Base-by-base conservation (phyloP, 495 filamentous ascomycete genomes). In the Pyrenopolyporus hunteri region DNA sequence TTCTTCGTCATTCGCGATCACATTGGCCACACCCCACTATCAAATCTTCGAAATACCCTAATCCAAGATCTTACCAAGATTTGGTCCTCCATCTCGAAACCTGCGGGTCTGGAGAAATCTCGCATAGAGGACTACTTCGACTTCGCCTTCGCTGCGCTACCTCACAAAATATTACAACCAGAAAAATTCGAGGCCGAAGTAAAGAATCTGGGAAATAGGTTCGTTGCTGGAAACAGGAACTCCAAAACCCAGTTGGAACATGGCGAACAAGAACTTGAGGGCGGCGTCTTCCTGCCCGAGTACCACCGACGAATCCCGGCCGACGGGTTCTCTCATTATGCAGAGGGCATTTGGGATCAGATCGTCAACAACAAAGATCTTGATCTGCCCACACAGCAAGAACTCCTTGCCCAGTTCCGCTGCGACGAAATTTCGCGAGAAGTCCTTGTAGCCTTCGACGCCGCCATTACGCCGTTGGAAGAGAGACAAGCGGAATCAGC, bases 1-100 rank as follows among this genome's bases (percentile, higher is more conserved):
- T 97, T 98, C 80, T 98, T 98, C 75, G 95, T 98, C 64, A 97
- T 98, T 67, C 91, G 94, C 64, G 94, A 98, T 73, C 92, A 96
- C 72, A 84, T 97, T 51, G 94, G 94, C 47, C 89, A 82, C 23
- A 98, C 94, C 10, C 94, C 94, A 11, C 82, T 98, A 17, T 79
- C 83, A 55, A 96, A 95, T 66, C 83, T 98, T 59, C 88, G 91
- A 63, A 88, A 90, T 66, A 98, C 94, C 13, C 80, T 98, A 45
- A 80, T 96, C 54, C 89, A 93, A 75, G 94, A 98, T 70, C 79
- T 98, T 57, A 86, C 87, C 6, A 86, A 90, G 58, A 91, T 98
- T 44, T 98, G 94, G 94, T 82, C 89, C 2, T 87, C 90, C 13
- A 85, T 98, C 60, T 90, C 91, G 28, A 98, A 98, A 69, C 94